Conservation (phyloP, 805 yeast species). For the Limtongia smithiae region DNA sequence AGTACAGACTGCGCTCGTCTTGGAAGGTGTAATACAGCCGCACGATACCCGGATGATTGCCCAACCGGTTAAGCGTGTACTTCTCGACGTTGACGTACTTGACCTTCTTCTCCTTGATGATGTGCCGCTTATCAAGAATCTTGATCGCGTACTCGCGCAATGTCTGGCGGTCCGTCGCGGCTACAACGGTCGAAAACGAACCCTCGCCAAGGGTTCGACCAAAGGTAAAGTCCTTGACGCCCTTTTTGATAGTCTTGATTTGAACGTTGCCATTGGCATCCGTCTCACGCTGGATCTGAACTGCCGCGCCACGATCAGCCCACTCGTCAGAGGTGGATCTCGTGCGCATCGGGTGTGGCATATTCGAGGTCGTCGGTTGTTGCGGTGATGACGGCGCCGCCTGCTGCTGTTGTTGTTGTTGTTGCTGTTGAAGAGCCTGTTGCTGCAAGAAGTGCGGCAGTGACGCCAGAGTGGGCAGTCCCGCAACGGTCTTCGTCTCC, state of each 20-base stretch:
- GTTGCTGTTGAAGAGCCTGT: conserved; percentile 1
- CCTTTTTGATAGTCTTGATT: conserved; percentile 50
- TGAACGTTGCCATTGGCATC: conserved; percentile 49
- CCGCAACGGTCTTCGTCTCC: conserved; percentile 25
- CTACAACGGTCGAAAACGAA: conserved; percentile 88
- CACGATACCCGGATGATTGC: conserved; percentile 92
- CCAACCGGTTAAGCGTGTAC: conserved; percentile 78
- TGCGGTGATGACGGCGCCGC: background rate
- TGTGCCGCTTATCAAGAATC: conserved; percentile 85
- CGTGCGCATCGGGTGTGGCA: background rate
- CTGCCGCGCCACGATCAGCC: conserved; percentile 61
- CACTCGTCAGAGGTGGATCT: conserved; percentile 42
- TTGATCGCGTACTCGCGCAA: conserved; percentile 83
- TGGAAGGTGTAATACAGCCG: conserved; percentile 91
- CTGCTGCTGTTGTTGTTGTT: background rate
- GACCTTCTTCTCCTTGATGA: conserved; percentile 88
- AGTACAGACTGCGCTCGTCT: conserved; percentile 80
- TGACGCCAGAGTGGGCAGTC: conserved; percentile 17
- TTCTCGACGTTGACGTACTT: conserved; percentile 96
- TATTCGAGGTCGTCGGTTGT: no score
- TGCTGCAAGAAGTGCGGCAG: conserved; percentile 11
- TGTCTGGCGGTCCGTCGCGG: conserved; percentile 74
- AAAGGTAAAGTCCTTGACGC: conserved; percentile 81
- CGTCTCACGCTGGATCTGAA: conserved; percentile 44
- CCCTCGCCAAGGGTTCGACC: conserved; percentile 92